Conservation (phyloP, 2,329 filamentous ascomycete species). For the Aspergillus versicolor region DNA sequence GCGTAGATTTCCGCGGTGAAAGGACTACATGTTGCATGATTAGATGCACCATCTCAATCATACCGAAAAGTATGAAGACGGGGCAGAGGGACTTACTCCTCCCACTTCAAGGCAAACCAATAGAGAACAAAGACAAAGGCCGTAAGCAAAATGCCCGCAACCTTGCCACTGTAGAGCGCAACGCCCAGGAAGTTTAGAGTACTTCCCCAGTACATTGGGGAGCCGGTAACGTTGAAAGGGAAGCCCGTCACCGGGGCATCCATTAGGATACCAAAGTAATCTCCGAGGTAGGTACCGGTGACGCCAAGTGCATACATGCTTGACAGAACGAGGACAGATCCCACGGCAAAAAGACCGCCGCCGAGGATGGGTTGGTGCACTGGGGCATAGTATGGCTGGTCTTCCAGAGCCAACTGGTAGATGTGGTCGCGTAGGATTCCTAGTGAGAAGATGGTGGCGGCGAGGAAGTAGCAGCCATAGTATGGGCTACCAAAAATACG, state of each 20-base stretch:
- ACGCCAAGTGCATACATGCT: constrained; percentile 91
- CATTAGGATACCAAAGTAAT: constrained; percentile 99
- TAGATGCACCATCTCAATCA: constrained; percentile 6
- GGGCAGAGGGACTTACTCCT: constrained; percentile 60
- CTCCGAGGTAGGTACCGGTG: constrained; percentile 92
- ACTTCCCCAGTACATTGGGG: constrained; percentile 96
- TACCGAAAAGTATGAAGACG: not conserved
- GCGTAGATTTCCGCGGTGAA: constrained; percentile 93
- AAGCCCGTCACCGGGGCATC: constrained; percentile 91
- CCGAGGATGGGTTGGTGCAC: constrained; percentile 67
- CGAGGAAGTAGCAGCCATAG: constrained; percentile 85
- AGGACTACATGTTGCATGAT: constrained; percentile 50
- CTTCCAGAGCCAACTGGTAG: constrained; percentile 78
- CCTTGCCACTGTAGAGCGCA: constrained; percentile 80
- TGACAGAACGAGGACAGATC: constrained; percentile 81
- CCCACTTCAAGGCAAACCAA: constrained; percentile 75
- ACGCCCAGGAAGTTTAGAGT: constrained; percentile 90
- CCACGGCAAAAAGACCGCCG: constrained; percentile 67
- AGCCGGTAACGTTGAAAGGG: constrained; percentile 86
- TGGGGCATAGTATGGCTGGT: constrained; percentile 72
- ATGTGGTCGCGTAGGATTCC: constrained; percentile 85
- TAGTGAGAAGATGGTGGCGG: constrained; percentile 83
- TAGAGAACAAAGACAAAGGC: constrained; percentile 75
- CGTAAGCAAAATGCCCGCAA: constrained; percentile 78
- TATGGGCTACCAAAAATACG: constrained; percentile 80